Conservation (phyloP, 306 rosid genomes). For the Malus sylvestris region DNA sequence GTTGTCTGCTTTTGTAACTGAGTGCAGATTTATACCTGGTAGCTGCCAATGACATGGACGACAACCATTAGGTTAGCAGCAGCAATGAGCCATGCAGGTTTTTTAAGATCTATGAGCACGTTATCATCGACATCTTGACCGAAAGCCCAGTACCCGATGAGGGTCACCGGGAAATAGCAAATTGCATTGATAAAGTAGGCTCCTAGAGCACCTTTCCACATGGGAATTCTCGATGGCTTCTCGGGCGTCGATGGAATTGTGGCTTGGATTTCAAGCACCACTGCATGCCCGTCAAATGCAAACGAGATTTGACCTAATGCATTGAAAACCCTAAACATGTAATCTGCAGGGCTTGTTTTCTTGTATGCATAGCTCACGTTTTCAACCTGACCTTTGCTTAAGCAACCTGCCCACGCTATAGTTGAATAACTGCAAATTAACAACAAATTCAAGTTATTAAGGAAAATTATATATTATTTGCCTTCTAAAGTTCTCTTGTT, state of each 20-base stretch:
- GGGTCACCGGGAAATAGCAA: slow-evolving; percentile 91
- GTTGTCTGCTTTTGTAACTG: background rate
- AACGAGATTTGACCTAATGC: slow-evolving; percentile 82
- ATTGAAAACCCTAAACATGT: slow-evolving; percentile 65
- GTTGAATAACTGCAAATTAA: slow-evolving; percentile 72
- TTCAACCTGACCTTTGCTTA: slow-evolving; percentile 46
- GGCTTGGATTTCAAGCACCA: slow-evolving; percentile 87
- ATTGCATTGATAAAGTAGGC: slow-evolving; percentile 73
- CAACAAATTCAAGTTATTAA: background rate
- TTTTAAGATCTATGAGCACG: slow-evolving; percentile 54
- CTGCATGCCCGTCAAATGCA: slow-evolving; percentile 95
- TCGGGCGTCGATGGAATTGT: slow-evolving; percentile 89
- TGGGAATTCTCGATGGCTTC: slow-evolving; percentile 64
- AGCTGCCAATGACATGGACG: slow-evolving; percentile 87
- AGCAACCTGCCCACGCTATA: slow-evolving; percentile 81
- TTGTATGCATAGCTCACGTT: slow-evolving; percentile 76
- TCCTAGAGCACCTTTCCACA: slow-evolving; percentile 90
- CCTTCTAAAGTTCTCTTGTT: background rate
- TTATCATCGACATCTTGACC: slow-evolving; percentile 81
- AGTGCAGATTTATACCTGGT: slow-evolving; percentile 49
- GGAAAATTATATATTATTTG: background rate
- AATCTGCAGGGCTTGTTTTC: slow-evolving; percentile 45
- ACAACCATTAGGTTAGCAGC: slow-evolving; percentile 91
- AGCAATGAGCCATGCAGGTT: slow-evolving; percentile 82
- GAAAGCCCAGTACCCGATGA: slow-evolving; percentile 81